phyloP scores from a whole-genome alignment of 2,329 filamentous ascomycete genomes.

The Trichophyton mentagrophytes region DNA sequence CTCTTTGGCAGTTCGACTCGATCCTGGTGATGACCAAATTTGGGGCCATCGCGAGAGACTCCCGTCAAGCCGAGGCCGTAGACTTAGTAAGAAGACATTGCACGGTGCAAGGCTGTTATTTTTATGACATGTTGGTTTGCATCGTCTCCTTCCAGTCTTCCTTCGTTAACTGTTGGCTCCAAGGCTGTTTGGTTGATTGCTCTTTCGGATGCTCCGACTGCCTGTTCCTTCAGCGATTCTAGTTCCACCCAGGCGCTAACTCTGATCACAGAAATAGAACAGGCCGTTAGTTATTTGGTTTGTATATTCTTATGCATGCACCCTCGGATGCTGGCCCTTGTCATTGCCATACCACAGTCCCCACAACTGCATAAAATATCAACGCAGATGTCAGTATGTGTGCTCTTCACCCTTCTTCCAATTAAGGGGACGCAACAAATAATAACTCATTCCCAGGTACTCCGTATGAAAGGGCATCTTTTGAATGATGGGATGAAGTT shows the following conservation, averaged over 20 bases:
- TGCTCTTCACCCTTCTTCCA: no score
- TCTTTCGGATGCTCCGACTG: not conserved
- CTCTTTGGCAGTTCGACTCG: not conserved
- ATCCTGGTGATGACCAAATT: not conserved
- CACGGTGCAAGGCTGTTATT: no score
- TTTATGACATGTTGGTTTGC: not conserved
- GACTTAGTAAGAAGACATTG: not conserved
- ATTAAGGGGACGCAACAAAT: no score
- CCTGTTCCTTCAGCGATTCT: not conserved
- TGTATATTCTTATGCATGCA: not conserved
- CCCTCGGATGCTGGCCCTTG: not conserved
- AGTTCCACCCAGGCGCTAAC: constrained; percentile 2
- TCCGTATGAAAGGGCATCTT: no score
- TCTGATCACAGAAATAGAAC: constrained; percentile 1
- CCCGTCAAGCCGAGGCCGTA: not conserved
- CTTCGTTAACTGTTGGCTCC: not conserved
- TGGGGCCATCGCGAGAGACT: not conserved
- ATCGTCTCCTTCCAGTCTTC: not conserved
- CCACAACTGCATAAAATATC: not conserved
- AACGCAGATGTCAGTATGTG: no score
- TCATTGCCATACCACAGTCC: not conserved
- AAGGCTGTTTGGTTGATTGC: not conserved
- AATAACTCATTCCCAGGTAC: no score
- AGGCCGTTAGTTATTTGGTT: not conserved
- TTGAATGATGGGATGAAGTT: no score